Evolutionary conservation across 2,329 filamentous ascomycete species (phyloP), one percentile per base, ranked within the genome.

Genomic region (Fusarium multiceps): DNA sequence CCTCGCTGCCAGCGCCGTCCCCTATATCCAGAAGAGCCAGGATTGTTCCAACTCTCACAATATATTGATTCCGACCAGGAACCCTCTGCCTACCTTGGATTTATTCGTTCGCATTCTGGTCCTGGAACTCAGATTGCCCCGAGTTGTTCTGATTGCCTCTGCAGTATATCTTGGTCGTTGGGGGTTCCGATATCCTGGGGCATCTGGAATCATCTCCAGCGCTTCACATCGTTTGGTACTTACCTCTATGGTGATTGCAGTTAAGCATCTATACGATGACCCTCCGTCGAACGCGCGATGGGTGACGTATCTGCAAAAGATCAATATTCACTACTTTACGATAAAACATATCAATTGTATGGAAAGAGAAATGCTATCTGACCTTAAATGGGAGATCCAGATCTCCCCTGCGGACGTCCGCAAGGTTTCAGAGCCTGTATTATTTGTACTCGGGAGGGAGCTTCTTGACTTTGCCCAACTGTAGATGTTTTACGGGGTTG

Each of bases 241-340:
- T 7, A 23, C 55, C 1, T 57, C 55, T 11, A 53, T 57, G 47
- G 25, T 57, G 2, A 42, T 57, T 13, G 55, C 55, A 6, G 27
- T 41, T 2, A 57, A 57, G n/a, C 27, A 57, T 21, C 16, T 57
- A 2, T 57, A 57, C 46, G 55, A 57, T 18, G 13, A 57, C 23
- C 55, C 46, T 10, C 46, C 55, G 1, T 9, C 32, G 2, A 57
- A 57, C 21, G 16, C 16, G 18, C 32, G 34, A 13, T 57, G 55
- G 46, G 25, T 57, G 12, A 57, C 20, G 27, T 32, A 25, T 16
- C 20, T 57, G 16, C 16, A 41, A 5, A 30, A 42, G 8, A 57
- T 7, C 10, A 20, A 30, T 8, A 57, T 51, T 18, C 34, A 41
- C 7, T 16, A 53, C 18, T 57, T 57, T 10, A 20, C 12, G 6